A percentile compares a stretch with the other conserved stretches of the same genome.
These are phyloP conservation scores for Aphanocladium album DNA, from an alignment of 2,329 filamentous ascomycete genomes.

Conservation along the genomic window DNA sequence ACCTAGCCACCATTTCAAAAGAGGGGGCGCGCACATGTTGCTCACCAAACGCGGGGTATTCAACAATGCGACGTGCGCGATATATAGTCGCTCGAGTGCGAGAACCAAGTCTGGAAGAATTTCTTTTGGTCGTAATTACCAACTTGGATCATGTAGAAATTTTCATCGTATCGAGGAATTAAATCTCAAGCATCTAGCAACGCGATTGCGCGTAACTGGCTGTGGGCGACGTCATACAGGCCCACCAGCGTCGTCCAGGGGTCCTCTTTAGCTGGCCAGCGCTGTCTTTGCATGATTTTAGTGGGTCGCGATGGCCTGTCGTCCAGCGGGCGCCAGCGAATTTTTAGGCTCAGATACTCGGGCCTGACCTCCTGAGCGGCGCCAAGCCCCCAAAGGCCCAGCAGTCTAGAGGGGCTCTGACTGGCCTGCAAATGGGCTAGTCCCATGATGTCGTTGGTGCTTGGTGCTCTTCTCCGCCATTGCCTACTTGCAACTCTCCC, in stretches of 20 bases:
- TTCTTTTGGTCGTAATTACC: not conserved
- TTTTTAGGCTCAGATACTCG: not conserved
- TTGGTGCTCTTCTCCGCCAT: not conserved
- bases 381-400: not conserved
- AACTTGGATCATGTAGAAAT: not conserved
- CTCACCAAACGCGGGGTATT: slow-evolving; percentile 8
- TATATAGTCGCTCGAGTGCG: not conserved
- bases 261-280: not conserved
- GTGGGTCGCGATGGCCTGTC: slow-evolving; percentile 8
- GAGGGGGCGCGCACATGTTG: slow-evolving; percentile 2
- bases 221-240: not conserved
- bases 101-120: not conserved
- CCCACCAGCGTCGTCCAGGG: not conserved
- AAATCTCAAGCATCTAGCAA: not conserved
- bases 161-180: not conserved
- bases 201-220: not conserved
- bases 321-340: not conserved
- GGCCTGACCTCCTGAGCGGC: slow-evolving; percentile 4
- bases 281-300: not conserved
- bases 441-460: slow-evolving; percentile 5
- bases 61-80: not conserved
- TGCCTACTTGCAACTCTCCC: not conserved
- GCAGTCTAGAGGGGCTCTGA: not conserved
- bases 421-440: not conserved
- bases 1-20: not conserved